Conservation (phyloP, 2,329 filamentous ascomycete species). For the Stachybotrys chartarum region DNA sequence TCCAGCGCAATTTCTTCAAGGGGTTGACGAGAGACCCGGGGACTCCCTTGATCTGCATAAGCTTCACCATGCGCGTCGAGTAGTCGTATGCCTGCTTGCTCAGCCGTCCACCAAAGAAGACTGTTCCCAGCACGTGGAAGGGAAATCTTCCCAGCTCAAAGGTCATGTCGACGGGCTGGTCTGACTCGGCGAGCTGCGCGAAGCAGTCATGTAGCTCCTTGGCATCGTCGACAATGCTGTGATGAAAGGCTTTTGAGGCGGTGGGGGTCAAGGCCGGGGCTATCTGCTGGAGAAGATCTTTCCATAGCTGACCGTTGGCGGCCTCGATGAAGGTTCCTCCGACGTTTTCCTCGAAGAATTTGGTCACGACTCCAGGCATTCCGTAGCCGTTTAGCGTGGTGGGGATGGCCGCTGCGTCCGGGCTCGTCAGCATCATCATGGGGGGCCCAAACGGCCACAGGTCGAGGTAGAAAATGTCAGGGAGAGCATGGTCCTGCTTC, state of each 20-base stretch:
- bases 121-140: background rate
- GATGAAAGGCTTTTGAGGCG: background rate
- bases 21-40: background rate
- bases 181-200: background rate
- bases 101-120: background rate
- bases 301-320: background rate
- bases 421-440: background rate
- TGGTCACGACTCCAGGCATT: background rate
- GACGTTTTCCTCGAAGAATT: background rate
- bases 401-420: background rate
- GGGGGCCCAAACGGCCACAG: background rate
- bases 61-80: background rate
- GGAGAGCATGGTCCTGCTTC: too few relatives aligned
- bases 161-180: conserved; percentile 1
- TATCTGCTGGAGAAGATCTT: background rate
- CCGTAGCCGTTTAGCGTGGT: background rate
- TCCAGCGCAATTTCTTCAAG: background rate
- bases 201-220: background rate
- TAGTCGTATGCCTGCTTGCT: background rate
- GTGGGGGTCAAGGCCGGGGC: background rate
- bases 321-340: conserved; percentile 1
- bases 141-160: background rate
- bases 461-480: background rate
- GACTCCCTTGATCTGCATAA: background rate
- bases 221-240: conserved; percentile 1